Evolutionary conservation across 306 rosid genomes (phyloP), one percentile per base, ranked within the genome.

Genomic region (Albizia julibrissin): DNA sequence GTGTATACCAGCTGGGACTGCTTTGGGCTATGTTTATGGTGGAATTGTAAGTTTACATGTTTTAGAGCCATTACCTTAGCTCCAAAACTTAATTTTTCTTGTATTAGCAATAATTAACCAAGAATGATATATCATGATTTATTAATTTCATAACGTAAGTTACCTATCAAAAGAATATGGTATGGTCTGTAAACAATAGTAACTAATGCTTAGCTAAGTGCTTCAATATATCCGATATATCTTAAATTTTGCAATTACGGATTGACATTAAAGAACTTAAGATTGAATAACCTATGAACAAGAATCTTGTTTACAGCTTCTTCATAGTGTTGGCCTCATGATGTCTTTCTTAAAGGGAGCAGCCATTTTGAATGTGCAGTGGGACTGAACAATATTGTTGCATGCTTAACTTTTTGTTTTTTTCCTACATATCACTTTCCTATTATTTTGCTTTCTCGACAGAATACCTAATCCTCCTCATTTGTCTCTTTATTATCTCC

Each of bases 1-100:
- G 99, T 93, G 99, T 76, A 93, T 95, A 86, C 98, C 99, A 71
- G 85, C 97, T 86, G 99, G 99, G 75, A 85, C 91, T 31, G 98
- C 99, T 40, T 44, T 95, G 88, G 98, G 99, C 86, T 95, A 95
- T 87, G 89, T 93, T 78, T 95, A 90, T 71, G 99, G 99, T 68
- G 99, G 99, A 86, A 14, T 92, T 33, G 98, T 93, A 93, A 90
- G 95, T 87, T 88, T 52, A 39, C 74, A 16, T 49, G 67, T 69
- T 29, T 29, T 42, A 42, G 29, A 19, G 74, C 29, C 47, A 40
- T 69, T 39, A 21, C 39, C 26, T 40, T n/a, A 11, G 50, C 50
- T 24, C 31, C 50, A 69, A 40, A 69, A 21, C 9, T 39, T 40
- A 43, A 5, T 39, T 69, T 69, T 69, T 40, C 74, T 69, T 69